A percentile compares a stretch with the other conserved stretches of the same genome.
Evolutionary conservation across 2,329 filamentous ascomycete genomes (phyloP).

Genomic region (Sporothrix mexicana): DNA sequence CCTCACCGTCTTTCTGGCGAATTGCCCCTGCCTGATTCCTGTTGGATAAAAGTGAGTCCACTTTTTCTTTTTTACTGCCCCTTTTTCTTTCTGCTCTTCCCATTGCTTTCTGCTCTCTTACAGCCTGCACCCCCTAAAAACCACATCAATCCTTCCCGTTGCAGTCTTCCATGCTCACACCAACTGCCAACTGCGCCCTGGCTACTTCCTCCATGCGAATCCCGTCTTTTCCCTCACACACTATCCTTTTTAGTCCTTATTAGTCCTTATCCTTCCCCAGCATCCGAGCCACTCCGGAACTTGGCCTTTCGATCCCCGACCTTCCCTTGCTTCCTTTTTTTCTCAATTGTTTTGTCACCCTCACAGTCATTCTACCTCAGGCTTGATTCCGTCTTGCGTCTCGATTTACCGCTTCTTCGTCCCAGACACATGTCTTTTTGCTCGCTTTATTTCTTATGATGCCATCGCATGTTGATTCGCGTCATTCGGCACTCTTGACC

Average conservation of each 20-base stretch:
- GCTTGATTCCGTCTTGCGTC: background rate
- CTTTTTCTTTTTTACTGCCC: background rate
- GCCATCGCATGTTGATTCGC: constrained; percentile 32
- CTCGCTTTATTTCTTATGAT: constrained; percentile 29
- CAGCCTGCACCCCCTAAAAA: background rate
- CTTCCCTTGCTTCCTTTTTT: constrained; percentile 1
- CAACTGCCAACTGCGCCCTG: background rate
- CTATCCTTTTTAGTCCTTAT: background rate
- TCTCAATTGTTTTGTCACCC: background rate
- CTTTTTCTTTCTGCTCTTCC: background rate
- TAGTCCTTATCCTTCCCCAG: background rate
- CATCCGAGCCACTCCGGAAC: constrained; percentile 13
- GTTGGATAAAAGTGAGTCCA: background rate
- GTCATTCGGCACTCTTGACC: constrained; percentile 31
- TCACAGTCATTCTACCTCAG: background rate
- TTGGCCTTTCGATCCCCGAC: background rate
- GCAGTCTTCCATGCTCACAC: background rate
- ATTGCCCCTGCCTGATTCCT: background rate
- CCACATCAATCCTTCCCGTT: background rate
- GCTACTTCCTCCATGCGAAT: background rate
- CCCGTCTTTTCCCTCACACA: background rate
- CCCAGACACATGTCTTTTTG: background rate
- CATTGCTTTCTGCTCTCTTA: background rate
- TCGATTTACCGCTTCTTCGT: constrained; percentile 22
- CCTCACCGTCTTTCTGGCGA: constrained; percentile 26